A percentile compares a stretch with the other conserved stretches of the same genome.
phyloP scores from a whole-genome alignment of 768 basidiomycete genomes.

The Russula abietina region DNA sequence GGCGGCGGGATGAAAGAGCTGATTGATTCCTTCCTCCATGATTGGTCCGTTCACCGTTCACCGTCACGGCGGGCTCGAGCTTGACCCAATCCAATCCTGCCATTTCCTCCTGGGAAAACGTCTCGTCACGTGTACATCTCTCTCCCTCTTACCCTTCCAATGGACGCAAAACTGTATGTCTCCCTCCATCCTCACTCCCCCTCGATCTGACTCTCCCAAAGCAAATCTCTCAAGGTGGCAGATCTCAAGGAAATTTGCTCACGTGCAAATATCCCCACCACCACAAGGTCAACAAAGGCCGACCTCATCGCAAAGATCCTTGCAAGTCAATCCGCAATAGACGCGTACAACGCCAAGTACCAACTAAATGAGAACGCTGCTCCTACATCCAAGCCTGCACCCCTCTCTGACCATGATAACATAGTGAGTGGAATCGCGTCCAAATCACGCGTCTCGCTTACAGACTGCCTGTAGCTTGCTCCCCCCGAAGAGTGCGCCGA shows the following conservation, averaged over 20 bases:
- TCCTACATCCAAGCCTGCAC: constrained; percentile 13
- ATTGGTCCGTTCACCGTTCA: constrained; percentile 20
- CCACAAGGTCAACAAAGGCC: constrained; percentile 55
- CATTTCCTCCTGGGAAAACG: not conserved
- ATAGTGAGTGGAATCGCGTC: constrained; percentile 26
- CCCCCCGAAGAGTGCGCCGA: constrained; percentile 32
- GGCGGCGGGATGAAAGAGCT: constrained; percentile 53
- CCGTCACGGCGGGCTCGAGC: not conserved
- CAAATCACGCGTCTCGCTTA: constrained; percentile 6
- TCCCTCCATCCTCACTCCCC: not conserved
- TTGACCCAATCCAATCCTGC: not conserved
- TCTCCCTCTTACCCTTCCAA: constrained; percentile 13
- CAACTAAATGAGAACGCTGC: constrained; percentile 14
- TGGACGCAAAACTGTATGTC: constrained; percentile 40
- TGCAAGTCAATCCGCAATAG: constrained; percentile 45
- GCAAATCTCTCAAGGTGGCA: constrained; percentile 63
- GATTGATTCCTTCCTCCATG: constrained; percentile 49
- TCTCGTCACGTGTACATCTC: constrained; percentile 1
- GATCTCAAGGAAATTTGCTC: constrained; percentile 61
- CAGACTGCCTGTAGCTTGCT: constrained; percentile 27
- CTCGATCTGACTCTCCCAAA: constrained; percentile 25
- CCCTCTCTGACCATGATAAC: constrained; percentile 26
- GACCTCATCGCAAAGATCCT: constrained; percentile 63
- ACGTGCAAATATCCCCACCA: constrained; percentile 43
- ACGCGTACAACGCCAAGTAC: constrained; percentile 39